Conservation (phyloP, 1,284 basidiomycete species). For the Fomitopsis schrenkii region DNA sequence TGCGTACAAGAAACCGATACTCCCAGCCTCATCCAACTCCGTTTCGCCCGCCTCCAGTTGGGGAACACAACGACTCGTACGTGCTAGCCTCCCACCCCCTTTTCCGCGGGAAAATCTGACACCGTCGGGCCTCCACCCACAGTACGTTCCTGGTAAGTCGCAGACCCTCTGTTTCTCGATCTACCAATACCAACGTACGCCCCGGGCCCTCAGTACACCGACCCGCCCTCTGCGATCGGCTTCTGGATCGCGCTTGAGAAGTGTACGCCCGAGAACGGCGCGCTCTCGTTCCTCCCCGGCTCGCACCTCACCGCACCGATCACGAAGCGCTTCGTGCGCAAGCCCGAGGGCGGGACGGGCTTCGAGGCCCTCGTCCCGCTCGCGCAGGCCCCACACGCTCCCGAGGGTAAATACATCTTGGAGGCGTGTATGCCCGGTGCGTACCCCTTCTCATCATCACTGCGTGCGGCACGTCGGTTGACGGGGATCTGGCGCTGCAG, state of each 20-base stretch:
- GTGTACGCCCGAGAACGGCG: slow-evolving; percentile 83
- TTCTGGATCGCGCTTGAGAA: slow-evolving; percentile 95
- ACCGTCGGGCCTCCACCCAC: background rate
- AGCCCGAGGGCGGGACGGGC: slow-evolving; percentile 70
- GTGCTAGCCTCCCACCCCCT: slow-evolving; percentile 25
- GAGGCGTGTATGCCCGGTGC: slow-evolving; percentile 77
- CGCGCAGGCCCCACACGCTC: slow-evolving; percentile 38
- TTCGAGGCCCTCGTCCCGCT: slow-evolving; percentile 61
- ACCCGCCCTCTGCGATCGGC: slow-evolving; percentile 87
- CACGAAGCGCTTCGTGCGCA: slow-evolving; percentile 79
- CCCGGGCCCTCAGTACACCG: slow-evolving; percentile 65
- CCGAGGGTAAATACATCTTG: slow-evolving; percentile 57
- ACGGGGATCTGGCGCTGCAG: slow-evolving; percentile 29
- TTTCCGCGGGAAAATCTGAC: background rate
- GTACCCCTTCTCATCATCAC: slow-evolving; percentile 6
- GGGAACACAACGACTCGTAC: slow-evolving; percentile 81
- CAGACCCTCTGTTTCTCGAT: background rate
- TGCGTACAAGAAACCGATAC: slow-evolving; percentile 22
- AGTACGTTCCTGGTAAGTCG: background rate
- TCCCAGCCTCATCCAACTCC: slow-evolving; percentile 1
- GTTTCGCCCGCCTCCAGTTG: slow-evolving; percentile 39
- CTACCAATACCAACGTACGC: background rate
- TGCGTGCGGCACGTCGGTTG: background rate
- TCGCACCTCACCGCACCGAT: slow-evolving; percentile 76
- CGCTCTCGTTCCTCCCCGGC: slow-evolving; percentile 89